Conservation (phyloP, 352 stramenopile genomes). For the Blastocystis sp. region DNA sequence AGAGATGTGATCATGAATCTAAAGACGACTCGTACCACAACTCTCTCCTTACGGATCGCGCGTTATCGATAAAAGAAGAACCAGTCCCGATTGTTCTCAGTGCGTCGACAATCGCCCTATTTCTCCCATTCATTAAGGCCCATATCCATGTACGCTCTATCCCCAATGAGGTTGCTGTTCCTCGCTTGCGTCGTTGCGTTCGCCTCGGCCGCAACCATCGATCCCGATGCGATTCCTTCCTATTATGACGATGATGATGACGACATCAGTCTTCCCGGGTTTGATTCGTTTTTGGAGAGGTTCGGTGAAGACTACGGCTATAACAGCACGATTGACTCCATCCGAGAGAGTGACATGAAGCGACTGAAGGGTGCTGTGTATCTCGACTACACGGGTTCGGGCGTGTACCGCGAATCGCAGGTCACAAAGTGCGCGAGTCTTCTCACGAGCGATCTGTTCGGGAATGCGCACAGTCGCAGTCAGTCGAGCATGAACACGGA, state of each 20-base stretch:
- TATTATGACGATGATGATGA: constrained; percentile 48
- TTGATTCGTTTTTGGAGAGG: constrained; percentile 41
- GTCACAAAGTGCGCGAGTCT: constrained; percentile 19
- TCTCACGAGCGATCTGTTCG: constrained; percentile 7
- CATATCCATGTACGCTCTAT: too few species aligned
- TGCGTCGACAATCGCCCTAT: too few species aligned
- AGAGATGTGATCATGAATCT: too few species aligned
- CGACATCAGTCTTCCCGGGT: constrained; percentile 7
- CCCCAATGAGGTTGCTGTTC: too few species aligned
- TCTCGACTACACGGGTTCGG: constrained; percentile 66
- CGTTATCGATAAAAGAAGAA: too few species aligned
- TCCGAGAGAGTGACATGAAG: constrained; percentile 47
- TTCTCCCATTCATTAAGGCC: too few species aligned
- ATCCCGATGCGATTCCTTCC: constrained; percentile 15
- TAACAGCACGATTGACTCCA: constrained; percentile 45
- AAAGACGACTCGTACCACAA: too few species aligned
- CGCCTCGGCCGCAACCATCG: too few species aligned
- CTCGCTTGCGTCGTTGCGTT: too few species aligned
- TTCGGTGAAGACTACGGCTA: constrained; percentile 63
- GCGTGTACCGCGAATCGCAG: constrained; percentile 64
- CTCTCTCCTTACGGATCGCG: too few species aligned
- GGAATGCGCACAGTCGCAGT: constrained; percentile 62
- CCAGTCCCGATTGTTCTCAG: too few species aligned
- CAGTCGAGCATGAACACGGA: constrained; percentile 64
- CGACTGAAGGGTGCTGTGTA: constrained; percentile 27